Base-by-base conservation (phyloP, 495 filamentous ascomycete species). In the Friedmanniomyces simplex region DNA sequence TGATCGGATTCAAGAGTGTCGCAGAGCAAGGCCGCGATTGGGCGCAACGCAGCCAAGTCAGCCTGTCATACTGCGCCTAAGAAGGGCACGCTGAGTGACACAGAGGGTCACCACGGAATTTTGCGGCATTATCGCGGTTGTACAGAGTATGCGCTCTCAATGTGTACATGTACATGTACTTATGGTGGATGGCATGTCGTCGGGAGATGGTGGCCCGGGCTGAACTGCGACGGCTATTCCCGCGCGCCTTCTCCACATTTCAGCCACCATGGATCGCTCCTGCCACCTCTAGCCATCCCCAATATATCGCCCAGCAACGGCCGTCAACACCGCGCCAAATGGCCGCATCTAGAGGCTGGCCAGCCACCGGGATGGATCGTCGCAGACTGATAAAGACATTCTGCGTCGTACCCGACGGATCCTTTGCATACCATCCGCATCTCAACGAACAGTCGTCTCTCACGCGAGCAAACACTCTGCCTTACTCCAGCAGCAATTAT, bases 351-450 rank as follows among this genome's bases (percentile, higher is more conserved):
- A 43, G 39, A 43, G 39, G 4, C 5, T 43, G 5, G 39, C 52
- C 52, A 54, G 52, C 52, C 52, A 54, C 52, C 52, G 36, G 8
- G 26, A 54, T 54, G 52, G 39, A 25, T 24, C 12, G 11, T 26
- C n/a, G 39, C 34, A 54, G 52, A 24, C 13, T 12, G 21, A 54
- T 54, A 54, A 54, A 54, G 26, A 21, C 22, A 45, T 4, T 24
- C 18, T 45, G 11, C 18, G 49, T 28, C 26, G 26, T 22, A 52
- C 26, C 25, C 49, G 30, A 52, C 25, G 34, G 52, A 39, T 36
- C 37, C 36, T 41, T 18, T 43, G 22, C 52, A 54, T 30, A 24
- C 39, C n/a, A 42, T 43, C 22, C 25, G 20, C 39, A 22, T 24
- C 36, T 18, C 1, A 42, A 54, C 50, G 12, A 22, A 52, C n/a